Base-by-base conservation (phyloP, 805 yeast species). In the Zygotorulaspora florentina region DNA sequence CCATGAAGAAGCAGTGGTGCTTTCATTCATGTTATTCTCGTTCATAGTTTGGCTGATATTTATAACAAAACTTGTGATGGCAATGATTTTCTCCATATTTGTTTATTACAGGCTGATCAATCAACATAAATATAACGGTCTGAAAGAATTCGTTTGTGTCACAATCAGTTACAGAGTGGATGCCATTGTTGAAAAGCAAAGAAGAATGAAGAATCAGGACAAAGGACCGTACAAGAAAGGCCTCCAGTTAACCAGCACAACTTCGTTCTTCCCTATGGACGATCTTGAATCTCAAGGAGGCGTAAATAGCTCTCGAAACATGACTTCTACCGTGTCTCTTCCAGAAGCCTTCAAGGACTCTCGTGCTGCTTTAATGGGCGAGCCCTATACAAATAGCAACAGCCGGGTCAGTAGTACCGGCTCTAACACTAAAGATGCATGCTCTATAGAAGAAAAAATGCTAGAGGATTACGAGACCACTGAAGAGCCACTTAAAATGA, bases 11-110 rank as follows among this genome's bases (percentile, higher is more conserved):
- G 87, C 95, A 2, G 67, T 87, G n/a, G 75, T 87, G 18, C 62
- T 88, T 20, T 77, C 87, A 23, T 74, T 85, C 53, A 87, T 87
- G 91, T 71, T 84, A 33, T 73, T 85, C 46, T 85, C 95, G 1
- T 79, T 88, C 55, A 61, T 77, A 12, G 75, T 88, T 54, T 88
- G 93, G 90, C 68, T 80, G 10, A 65, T 85, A 43, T 85, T 85
- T 70, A 74, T 84, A 48, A 57, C 77, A 42, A 72, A 73, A 59
- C 76, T 85, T 46, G 53, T 70, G 18, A 56, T 79, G 44, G 90
- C 87, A 0, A 50, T 82, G 51, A 30, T 79, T 2, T 69, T 74
- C 47, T 72, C 73, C 39, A 53, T 77, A 11, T 84, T 81, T 3
- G 74, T 83, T 2, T 73, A 71, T 52, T 69, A 73, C 43, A 74